Base-by-base conservation (phyloP, 495 filamentous ascomycete genomes). In the Aspergillus bridgeri region DNA sequence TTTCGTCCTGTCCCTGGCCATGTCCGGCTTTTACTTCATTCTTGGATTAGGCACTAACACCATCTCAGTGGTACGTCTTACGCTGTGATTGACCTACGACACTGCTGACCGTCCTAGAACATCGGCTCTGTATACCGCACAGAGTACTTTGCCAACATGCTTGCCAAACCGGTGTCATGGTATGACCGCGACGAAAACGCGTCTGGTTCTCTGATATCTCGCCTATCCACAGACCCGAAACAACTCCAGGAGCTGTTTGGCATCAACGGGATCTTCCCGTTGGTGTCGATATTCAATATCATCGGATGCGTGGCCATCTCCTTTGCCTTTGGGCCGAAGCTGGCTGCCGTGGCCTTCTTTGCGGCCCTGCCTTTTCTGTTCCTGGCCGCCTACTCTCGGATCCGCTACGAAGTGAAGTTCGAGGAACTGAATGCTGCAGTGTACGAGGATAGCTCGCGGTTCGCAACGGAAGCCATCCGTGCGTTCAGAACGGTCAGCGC, bases 161-260 rank as follows among this genome's bases (percentile, higher is more conserved):
- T 89, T 24, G 64, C 66, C 15, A 79, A 87, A 57, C 69, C 73
- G 1, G 75, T 87, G 3, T 66, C 80, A 0, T 89, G 80, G 68
- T 85, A 83, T 55, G 86, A 86, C 49, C 65, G 65, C 0, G 67
- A 75, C 2, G 75, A 71, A 11, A 80, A 81, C 47, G 73, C 80
- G 6, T 77, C 81, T 0, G 76, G 81, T 1, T 66, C 67, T 5
- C 65, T 87, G 23, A 65, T 82, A 6, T 76, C 80, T 2, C 69
- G 76, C 0, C 74, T 89, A 1, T 72, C 82, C 8, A 83, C 75
- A 3, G 81, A 86, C 56, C 80, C 86, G 0, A 82, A 75, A 21
- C 82, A 84, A 47, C 70, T 90, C 0, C 81, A 89, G 60, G 83
- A 88, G 51, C 62, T 89, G 4, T 66, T 88, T 1, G 82, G 84